Evolutionary conservation across 2,329 filamentous ascomycete species (phyloP), one percentile per base, ranked within the genome.

Genomic region (Fusarium begoniae): DNA sequence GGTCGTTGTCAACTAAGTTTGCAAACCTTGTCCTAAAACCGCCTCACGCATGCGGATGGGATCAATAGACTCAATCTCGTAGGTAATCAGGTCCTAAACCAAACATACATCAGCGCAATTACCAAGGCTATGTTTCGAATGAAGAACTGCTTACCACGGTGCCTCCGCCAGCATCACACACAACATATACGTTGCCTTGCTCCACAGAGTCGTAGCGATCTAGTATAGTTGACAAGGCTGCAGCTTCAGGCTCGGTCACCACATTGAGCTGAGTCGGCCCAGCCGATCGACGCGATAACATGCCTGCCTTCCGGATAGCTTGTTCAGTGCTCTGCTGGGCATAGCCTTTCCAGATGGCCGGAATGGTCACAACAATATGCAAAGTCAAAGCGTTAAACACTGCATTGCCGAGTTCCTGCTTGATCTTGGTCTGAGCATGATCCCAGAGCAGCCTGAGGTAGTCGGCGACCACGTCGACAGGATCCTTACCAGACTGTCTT

Each of bases 1-100:
- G 8, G 5, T 43, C 2, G 6, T 13, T 43, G 4, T 43, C 10
- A 1, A n/a, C 0, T 9, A 22, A 10, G 14, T 22, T 14, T 14
- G 0, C 40, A 43, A 15, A 43, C 40, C 40, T 43, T 43, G 40
- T n/a, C 40, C 40, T 15, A 43, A 6, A n/a, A 43, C 40, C 8
- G 40, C 40, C 40, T 43, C 22, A 9, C 40, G 22, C 22, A 43
- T 43, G 22, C 40, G 40, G 22, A 43, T 43, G 22, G 40, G 40
- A n/a, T 43, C 22, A 43, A 43, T 43, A n/a, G 40, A 43, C 22
- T 43, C 40, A 13, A 43, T 43, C 40, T 43, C 22, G 40, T 43
- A 43, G 8, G 40, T 43, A 14, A 43, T 43, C 40, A n/a, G 13
- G 8, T 43, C 40, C 40, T 43, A 43, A 10, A 14, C 14, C 22